Conservation (phyloP, 2,329 filamentous ascomycete species). For the Coniosporium tulheliwenetii region DNA sequence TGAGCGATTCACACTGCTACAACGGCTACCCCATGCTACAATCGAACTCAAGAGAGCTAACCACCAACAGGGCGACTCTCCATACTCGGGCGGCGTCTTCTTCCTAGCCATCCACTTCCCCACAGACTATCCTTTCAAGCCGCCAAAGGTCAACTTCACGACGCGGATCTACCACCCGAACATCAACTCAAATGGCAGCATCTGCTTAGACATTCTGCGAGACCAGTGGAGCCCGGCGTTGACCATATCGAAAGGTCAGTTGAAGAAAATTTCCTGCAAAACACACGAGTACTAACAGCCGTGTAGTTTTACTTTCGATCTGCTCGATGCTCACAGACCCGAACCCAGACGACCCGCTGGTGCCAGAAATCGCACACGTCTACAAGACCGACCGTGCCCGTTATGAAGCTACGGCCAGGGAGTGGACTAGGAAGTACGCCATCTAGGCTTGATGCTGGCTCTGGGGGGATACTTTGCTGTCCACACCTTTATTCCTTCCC, state of each 20-base stretch:
- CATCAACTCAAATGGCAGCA: constrained; percentile 99
- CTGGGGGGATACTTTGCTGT: too few species aligned
- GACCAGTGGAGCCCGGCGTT: constrained; percentile 98
- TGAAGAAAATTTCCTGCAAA: too few species aligned
- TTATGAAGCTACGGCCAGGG: constrained; percentile 90
- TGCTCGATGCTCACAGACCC: constrained; percentile 99
- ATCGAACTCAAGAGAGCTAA: too few species aligned
- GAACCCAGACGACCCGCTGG: constrained; percentile 96
- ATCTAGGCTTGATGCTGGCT: constrained; percentile 40
- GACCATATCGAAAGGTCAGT: constrained; percentile 91
- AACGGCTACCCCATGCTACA: too few species aligned
- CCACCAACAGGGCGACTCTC: constrained; percentile 61
- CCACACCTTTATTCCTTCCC: too few species aligned
- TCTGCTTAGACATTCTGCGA: constrained; percentile 94
- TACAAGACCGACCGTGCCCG: constrained; percentile 97
- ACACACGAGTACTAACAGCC: constrained; percentile 8
- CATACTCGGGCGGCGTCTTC: constrained; percentile 96
- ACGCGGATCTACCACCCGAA: constrained; percentile 99
- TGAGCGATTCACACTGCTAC: background rate
- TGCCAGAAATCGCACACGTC: constrained; percentile 96
- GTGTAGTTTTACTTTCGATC: constrained; percentile 82
- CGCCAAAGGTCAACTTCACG: constrained; percentile 99
- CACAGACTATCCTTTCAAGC: constrained; percentile 99
- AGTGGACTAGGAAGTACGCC: constrained; percentile 99
- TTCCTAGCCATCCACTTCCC: constrained; percentile 98